Evolutionary conservation across 2,329 filamentous ascomycete genomes (phyloP), one percentile per base, ranked within the genome.

Genomic region (Coniochaeta sp.): DNA sequence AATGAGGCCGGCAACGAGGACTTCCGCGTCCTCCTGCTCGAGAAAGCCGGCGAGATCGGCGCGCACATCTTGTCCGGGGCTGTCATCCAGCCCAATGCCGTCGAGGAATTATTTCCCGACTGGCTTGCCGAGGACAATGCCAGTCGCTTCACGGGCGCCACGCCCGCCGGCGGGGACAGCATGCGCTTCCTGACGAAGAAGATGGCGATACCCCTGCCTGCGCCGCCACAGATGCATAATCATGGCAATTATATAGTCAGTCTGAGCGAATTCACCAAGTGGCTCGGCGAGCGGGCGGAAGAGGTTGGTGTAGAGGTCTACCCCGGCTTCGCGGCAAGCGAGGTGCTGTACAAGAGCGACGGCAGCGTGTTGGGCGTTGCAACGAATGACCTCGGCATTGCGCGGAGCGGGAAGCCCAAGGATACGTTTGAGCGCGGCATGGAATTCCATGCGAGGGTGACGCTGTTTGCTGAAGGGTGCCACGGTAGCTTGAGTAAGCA

Each of bases 211-310:
- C 91, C 91, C 6, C 79, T 98, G 59, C 95, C 93, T 1, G 86
- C 88, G 14, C 95, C 95, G 52, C 95, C 95, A 34, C 95, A 98
- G 78, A 99, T 99, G 95, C 86, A 93, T 79, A 99, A 99, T 73
- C 85, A 96, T 69, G 95, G 95, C 66, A 99, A 99, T 77, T 98
- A 96, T 74, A 99, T 99, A 66, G 87, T 99, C 70, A 96, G 91
- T 70, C 77, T 99, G 69, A 98, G 96, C 74, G 91, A 98, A 74
- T 89, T 99, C 70, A 89, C 90, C 61, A 96, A 93, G 76, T 99
- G 95, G 95, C 81, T 99, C 2, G 93, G 91, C 57, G 95, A 98
- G 73, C 86, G 93, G 56, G 95, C 95, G n/a, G 95, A 99, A 76
- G 95, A 98, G 76, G 71, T 96, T 33, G 95, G 95, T 34, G 95